Base-by-base conservation (phyloP, 208 protist species). In the Angomonas ambiguus region DNA sequence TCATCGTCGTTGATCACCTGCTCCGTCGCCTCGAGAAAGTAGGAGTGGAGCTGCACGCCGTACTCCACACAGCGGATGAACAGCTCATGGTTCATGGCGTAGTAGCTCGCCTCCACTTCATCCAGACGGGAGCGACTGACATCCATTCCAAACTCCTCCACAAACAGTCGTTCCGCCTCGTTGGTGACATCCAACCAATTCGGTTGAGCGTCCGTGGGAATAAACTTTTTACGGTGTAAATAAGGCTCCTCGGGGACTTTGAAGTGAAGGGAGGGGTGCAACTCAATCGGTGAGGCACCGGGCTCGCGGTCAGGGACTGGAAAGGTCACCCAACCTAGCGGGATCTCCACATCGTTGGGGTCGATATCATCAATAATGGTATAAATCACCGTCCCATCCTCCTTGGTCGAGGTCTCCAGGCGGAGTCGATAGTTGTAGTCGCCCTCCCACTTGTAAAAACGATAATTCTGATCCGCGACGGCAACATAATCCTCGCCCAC, bases 21-120 rank as follows among this genome's bases (percentile, higher is more conserved):
- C 35, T 72, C 79, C 27, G 91, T 96, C n/a, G 91, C 91, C 72
- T 94, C 82, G 41, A 96, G 53, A 69, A 94, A 96, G n/a, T 85
- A 80, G 58, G 24, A 5, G 74, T 96, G 91, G 33, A 94, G 71
- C 76, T 93, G 76, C 51, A 67, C 74, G 35, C 77, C 87, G 67
- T 87, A 87, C 24, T 58, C 70, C 60, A 76, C 64, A 65, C 86
- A 93, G 27, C 77, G 58, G 35, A 92, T 41, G 60, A 80, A 75
- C 51, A 96, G 66, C 65, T 96, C 91, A 22, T 70, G 62, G 61
- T 88, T 90, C 70, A 88, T 80, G 58, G 81, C 68, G 73, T 96
- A 96, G 76, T 94, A 96, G 67, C 76, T 89, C 30, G 75, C 84
- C 42, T 74, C 73, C 3, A 22, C 67, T 72, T 92, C 88, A 38